Evolutionary conservation across 192 early-diverging fungal genomes (phyloP), one percentile per base, ranked within the genome.

Genomic region (Linnemannia schmuckeri): DNA sequence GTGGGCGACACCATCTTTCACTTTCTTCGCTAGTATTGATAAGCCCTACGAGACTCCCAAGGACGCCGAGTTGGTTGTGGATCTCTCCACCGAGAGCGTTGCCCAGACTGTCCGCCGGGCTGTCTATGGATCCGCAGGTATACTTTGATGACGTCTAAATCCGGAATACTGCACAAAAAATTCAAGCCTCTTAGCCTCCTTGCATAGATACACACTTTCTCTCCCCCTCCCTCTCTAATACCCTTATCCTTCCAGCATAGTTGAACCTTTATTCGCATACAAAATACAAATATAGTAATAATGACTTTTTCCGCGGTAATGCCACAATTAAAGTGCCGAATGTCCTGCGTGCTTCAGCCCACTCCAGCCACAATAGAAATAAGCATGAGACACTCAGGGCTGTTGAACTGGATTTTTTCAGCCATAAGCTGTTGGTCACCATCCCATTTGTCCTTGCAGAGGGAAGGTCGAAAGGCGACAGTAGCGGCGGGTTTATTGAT

Each of bases 81-180:
- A 98, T 86, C 79, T 93, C 38, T 91, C 94, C 49, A 91, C 91
- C 55, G 92, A 94, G 66, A 87, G 94, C 42, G 93, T 97, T 70
- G 94, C 94, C 44, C 97, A 98, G 90, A 96, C 97, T 82, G 97
- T 98, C 44, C 97, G 98, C 81, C 96, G 97, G 82, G 97, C 98
- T 70, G 92, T 98, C 73, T 88, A 86, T 99, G 63, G 98, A 98
- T 88, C 94, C 94, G 85, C 85, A 87, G 52, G 85, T 79, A 74
- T 87, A 81, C 79, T 87, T 87, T 78, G 85, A 79, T 27, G 85
- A 87, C 66, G 85, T 87, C 61, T 87, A 87, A 85, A 74, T 47
- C 3, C 61, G 61, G 61, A 24, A 24, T n/a, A 27, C 55, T 57
- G 24, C 24, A 38, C 15, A n/a, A 13, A 70, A 35, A 69, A 69